Evolutionary conservation across 768 basidiomycete species (phyloP), one percentile per base, ranked within the genome.

Genomic region (Flagelloscypha sp.): DNA sequence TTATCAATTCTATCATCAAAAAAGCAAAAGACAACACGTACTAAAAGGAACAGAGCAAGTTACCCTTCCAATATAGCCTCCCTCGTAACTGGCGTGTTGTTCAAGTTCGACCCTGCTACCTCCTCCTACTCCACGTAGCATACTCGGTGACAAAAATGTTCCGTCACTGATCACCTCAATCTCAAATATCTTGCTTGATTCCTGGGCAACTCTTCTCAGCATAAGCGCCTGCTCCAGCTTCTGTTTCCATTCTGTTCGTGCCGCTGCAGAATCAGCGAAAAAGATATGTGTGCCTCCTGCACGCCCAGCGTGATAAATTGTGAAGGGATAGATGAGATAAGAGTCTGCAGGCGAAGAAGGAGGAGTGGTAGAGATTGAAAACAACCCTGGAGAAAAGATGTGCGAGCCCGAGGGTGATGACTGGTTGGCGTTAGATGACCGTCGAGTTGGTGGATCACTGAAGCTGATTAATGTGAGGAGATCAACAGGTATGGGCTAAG

Each of bases 111-210:
- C 45, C n/a, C 47, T 41, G 18, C 46, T 35, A n/a, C n/a, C n/a
- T n/a, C n/a, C n/a, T 1, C 53, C 38, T 4, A 51, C 37, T 24
- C n/a, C n/a, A n/a, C n/a, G 55, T 11, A 61, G 57, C 33, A 74
- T 57, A 1, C 70, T 65, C 0, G 76, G 72, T 6, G 74, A 64
- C 25, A 69, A 55, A 62, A 80, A 80, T 0, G 76, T 78, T 45
- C 78, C 76, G n/a, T 64, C 63, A 47, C 78, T 79, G 27, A 80
- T 59, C 0, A 76, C 71, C 37, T 73, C 74, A 47, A 79, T 64
- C 55, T 81, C 79, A 49, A 81, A 81, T 17, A 76, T 76, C 54
- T 76, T 76, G 52, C 73, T 76, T 16, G 73, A 72, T 48, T 81
- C 79, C 42, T 79, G 70, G 19, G 77, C 77, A 20, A 73, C 68